These are phyloP conservation scores for Cytospora mali DNA, from an alignment of 2,329 filamentous ascomycete genomes.

Conservation along the genomic window DNA sequence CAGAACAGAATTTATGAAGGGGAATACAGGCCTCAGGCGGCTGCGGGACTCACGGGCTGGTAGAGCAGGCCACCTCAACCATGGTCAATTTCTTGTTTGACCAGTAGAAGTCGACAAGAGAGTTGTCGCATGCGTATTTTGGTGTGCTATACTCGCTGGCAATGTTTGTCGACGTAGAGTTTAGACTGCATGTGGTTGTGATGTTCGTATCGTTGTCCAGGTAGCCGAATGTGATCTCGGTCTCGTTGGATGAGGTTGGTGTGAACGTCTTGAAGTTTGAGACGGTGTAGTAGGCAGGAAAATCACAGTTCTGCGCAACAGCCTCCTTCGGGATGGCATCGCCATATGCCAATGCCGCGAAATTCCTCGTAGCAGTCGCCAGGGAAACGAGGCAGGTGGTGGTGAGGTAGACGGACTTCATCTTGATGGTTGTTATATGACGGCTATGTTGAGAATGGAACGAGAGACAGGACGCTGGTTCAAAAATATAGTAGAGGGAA, in stretches of 20 bases:
- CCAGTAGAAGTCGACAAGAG: conserved; percentile 48
- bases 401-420: conserved; percentile 18
- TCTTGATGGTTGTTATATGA: conserved; percentile 2
- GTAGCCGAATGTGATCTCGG: conserved; percentile 45
- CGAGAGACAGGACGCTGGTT: not conserved
- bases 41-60: conserved; percentile 5
- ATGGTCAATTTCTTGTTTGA: conserved; percentile 42
- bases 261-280: conserved; percentile 39
- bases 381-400: conserved; percentile 21
- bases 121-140: conserved; percentile 48
- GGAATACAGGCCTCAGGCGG: too few relatives aligned
- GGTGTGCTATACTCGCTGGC: conserved; percentile 36
- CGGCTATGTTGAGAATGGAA: not conserved
- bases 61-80: conserved; percentile 48
- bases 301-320: conserved; percentile 36
- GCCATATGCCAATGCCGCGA: conserved; percentile 10
- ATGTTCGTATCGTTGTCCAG: conserved; percentile 44
- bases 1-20: not conserved
- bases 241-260: conserved; percentile 39
- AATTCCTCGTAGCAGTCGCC: conserved; percentile 22
- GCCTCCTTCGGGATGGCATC: conserved; percentile 10
- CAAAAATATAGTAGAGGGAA: not conserved
- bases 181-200: conserved; percentile 47
- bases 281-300: conserved; percentile 45
- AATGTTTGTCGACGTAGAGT: conserved; percentile 45